phyloP scores from a whole-genome alignment of 768 basidiomycete species.

The Amanita thiersii region DNA sequence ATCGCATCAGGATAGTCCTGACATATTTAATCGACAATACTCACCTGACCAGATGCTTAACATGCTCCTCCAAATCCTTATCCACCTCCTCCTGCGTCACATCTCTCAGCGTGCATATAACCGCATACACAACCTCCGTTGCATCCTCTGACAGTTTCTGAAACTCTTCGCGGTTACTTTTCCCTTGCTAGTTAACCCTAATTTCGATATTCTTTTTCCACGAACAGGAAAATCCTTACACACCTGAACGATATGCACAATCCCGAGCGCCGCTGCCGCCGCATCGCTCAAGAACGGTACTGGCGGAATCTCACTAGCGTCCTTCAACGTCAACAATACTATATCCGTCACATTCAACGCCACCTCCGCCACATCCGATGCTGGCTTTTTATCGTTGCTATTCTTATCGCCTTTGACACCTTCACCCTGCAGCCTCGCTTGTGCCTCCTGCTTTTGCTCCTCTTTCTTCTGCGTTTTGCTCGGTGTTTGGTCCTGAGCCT shows the following conservation, averaged over 20 bases:
- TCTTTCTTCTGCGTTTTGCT: no score
- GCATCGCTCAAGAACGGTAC: slow-evolving; percentile 4
- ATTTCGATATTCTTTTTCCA: neutral
- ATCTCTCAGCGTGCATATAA: slow-evolving; percentile 1
- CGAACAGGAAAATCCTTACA: neutral
- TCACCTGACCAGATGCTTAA: slow-evolving; percentile 7
- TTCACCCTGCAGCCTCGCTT: no score
- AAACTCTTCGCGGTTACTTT: slow-evolving; percentile 3
- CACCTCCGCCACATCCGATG: neutral
- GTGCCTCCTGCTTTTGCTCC: no score
- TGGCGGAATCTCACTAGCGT: slow-evolving; percentile 3
- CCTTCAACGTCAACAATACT: slow-evolving; percentile 3
- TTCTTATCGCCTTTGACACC: no score
- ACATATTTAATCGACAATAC: neutral
- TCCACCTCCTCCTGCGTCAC: neutral
- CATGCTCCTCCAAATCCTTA: neutral
- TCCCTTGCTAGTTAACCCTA: neutral
- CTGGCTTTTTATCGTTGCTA: no score
- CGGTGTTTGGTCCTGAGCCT: no score
- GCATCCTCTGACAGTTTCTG: slow-evolving; percentile 5
- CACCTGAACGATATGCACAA: slow-evolving; percentile 4
- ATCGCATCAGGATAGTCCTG: neutral
- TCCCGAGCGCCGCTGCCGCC: slow-evolving; percentile 3
- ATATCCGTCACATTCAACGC: neutral
- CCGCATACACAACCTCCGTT: slow-evolving; percentile 7